phyloP scores from a whole-genome alignment of 331 rosid species.

The Arachis monticola region DNA sequence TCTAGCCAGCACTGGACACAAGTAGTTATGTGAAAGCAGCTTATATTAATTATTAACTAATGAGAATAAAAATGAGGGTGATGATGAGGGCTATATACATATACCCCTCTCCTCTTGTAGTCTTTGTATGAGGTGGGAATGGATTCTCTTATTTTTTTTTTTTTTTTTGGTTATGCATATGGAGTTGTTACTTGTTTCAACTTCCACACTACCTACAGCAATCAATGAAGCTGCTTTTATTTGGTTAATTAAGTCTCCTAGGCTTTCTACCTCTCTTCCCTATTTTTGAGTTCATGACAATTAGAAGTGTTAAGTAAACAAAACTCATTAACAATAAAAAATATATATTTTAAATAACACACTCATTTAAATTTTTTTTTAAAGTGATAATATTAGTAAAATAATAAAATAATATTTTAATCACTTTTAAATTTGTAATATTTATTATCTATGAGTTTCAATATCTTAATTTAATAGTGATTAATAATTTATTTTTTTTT shows the following conservation, averaged over 20 bases:
- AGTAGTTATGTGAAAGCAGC: background rate
- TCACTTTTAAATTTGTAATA: too few species aligned
- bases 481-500: too few species aligned
- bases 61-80: conserved; percentile 24
- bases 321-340: too few species aligned
- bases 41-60: conserved; percentile 5
- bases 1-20: background rate
- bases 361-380: too few species aligned
- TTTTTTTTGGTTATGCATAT: background rate
- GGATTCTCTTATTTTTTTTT: background rate
- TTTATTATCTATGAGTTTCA: too few species aligned
- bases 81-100: conserved; percentile 2
- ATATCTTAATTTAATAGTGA: too few species aligned
- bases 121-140: background rate
- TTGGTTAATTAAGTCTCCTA: background rate
- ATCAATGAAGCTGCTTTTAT: background rate
- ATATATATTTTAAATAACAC: too few species aligned
- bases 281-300: background rate
- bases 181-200: background rate
- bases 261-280: background rate
- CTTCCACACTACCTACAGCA: background rate
- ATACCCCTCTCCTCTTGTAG: conserved; percentile 10
- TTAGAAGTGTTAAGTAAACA: background rate
- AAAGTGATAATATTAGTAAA: too few species aligned
- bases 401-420: too few species aligned